Base-by-base conservation (phyloP, 495 filamentous ascomycete species). In the Parmelia sp. region DNA sequence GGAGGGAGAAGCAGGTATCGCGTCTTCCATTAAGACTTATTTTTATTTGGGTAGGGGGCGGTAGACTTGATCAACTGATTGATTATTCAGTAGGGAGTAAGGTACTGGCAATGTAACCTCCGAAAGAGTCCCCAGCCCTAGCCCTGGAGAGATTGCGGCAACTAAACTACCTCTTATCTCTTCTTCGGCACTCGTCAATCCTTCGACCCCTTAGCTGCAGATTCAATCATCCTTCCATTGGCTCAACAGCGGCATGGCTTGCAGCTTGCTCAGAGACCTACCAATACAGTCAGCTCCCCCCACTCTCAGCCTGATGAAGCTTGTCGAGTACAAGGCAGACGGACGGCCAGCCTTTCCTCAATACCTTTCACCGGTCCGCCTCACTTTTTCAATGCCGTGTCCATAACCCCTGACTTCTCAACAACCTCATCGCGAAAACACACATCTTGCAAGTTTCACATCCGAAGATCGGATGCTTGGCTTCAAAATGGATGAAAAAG, bases 401-500 rank as follows among this genome's bases (percentile, higher is more conserved):
- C 39, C 39, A 42, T 42, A 42, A 14, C 11, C 11, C 39, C 10
- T 42, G 39, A 42, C 39, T 9, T 42, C 3, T 42, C 39, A 42
- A 42, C 10, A 3, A 42, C 39, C 7, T 12, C 39, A 9, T 42
- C 17, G 39, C 39, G 39, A 42, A 42, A 42, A 42, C 39, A 42
- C 39, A 42, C 39, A 42, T 42, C 39, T 42, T 42, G 39, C 39
- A 36, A n/a, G 23, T 21, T 23, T 39, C 9, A 19, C 33, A 31
- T 25, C 12, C 14, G 14, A 42, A 42, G 39, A 14, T 42, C 7
- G 17, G 27, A 39, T 7, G 9, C 31, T 49, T 49, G 29, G 40
- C 59, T 51, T 49, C 59, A 35, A 29, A 57, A 57, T 31, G 23
- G 35, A 29, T 17, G 15, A 35, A 25, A 61, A 29, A 51, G 27